These are phyloP conservation scores for Alternaria metachromatica DNA, from an alignment of 2,329 filamentous ascomycete genomes.

Conservation along the genomic window DNA sequence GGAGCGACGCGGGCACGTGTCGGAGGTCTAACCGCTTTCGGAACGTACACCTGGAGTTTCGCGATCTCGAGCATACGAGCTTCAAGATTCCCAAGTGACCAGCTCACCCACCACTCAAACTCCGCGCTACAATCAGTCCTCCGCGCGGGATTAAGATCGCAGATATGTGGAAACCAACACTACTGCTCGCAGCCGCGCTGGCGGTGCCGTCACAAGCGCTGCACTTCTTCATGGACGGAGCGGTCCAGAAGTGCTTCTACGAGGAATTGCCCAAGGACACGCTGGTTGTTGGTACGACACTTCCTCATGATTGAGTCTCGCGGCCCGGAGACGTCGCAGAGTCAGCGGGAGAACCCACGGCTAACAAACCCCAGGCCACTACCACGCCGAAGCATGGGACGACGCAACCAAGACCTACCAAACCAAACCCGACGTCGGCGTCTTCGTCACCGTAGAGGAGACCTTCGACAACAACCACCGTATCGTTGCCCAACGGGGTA, in stretches of 20 bases:
- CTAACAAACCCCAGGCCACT: constrained; percentile 67
- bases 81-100: constrained; percentile 29
- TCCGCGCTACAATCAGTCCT: constrained; percentile 26
- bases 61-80: constrained; percentile 26
- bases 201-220: constrained; percentile 76
- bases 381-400: constrained; percentile 84
- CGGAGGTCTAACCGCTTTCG: constrained; percentile 24
- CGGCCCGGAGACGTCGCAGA: too few species aligned
- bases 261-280: constrained; percentile 98
- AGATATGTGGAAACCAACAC: constrained; percentile 54
- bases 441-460: constrained; percentile 95
- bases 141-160: constrained; percentile 26
- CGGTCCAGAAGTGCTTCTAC: constrained; percentile 91
- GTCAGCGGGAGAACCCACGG: background rate
- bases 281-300: constrained; percentile 77
- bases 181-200: constrained; percentile 69
- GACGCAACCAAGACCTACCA: constrained; percentile 71
- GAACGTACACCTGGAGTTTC: constrained; percentile 36
- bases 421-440: constrained; percentile 76
- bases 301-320: background rate
- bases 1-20: constrained; percentile 22
- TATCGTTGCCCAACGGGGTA: constrained; percentile 85
- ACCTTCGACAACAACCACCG: constrained; percentile 98
- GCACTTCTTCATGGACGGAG: constrained; percentile 94
- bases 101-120: constrained; percentile 24